phyloP scores from a whole-genome alignment of 257 asterid genomes.

The Solanum virginianum region DNA sequence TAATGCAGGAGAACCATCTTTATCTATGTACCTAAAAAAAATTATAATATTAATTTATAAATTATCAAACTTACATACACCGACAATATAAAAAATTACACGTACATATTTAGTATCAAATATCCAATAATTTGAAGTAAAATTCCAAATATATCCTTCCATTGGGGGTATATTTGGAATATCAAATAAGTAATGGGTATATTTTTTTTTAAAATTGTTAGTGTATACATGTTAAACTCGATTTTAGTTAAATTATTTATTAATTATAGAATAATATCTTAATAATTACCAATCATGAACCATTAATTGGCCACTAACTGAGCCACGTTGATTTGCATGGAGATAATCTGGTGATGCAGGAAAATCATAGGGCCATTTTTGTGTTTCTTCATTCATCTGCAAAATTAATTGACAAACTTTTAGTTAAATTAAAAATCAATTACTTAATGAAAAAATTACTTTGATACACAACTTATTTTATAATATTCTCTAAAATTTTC shows the following conservation, averaged over 20 bases:
- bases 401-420: background rate
- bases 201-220: background rate
- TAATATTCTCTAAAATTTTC: too few relatives aligned
- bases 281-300: conserved; percentile 36
- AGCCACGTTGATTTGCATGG: conserved; percentile 34
- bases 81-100: background rate
- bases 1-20: conserved; percentile 17
- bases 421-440: background rate
- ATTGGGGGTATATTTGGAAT: background rate
- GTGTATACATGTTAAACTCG: background rate
- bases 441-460: too few relatives aligned
- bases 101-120: background rate
- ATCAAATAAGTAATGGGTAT: background rate
- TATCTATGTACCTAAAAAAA: conserved; percentile 1
- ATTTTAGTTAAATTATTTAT: background rate
- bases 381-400: conserved; percentile 26
- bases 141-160: background rate
- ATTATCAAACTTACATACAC: background rate
- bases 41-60: background rate
- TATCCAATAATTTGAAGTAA: background rate
- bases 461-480: too few relatives aligned
- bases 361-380: conserved; percentile 77
- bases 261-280: background rate
- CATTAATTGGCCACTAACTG: conserved; percentile 43
- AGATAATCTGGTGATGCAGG: conserved; percentile 44